These are phyloP conservation scores for Aspergillus ibericus DNA, from an alignment of 2,329 filamentous ascomycete genomes.

Conservation along the genomic window DNA sequence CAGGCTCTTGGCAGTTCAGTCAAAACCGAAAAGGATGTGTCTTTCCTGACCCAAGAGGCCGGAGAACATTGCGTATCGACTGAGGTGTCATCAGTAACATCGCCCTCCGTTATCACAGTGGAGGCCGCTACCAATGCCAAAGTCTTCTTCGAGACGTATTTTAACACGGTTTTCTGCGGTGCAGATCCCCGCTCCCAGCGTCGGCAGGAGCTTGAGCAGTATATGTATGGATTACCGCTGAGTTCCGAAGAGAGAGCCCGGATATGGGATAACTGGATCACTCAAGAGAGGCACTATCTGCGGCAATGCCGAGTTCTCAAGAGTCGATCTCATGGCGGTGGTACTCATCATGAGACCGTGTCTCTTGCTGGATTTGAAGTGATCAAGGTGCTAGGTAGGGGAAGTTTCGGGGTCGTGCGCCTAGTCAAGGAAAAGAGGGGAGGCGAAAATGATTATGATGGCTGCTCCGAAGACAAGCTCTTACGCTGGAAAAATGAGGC, in stretches of 20 bases:
- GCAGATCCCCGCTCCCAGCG: conserved; percentile 62
- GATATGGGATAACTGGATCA: conserved; percentile 60
- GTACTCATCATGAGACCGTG: conserved; percentile 48
- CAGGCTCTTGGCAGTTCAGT: conserved; percentile 9
- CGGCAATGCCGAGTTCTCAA: conserved; percentile 72
- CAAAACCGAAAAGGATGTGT: conserved; percentile 9
- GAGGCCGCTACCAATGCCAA: conserved; percentile 80
- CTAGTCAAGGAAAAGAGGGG: conserved; percentile 68
- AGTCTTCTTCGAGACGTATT: conserved; percentile 82
- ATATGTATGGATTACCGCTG: conserved; percentile 60
- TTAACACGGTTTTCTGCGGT: conserved; percentile 65
- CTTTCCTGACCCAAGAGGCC: background rate
- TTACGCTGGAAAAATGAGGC: conserved; percentile 7
- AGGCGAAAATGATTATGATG: background rate
- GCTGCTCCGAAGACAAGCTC: background rate
- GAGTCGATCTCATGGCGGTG: conserved; percentile 51
- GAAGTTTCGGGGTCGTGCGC: conserved; percentile 89
- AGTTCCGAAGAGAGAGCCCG: conserved; percentile 56
- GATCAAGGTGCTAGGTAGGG: conserved; percentile 81
- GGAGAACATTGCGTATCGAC: conserved; percentile 9
- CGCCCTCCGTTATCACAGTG: conserved; percentile 58
- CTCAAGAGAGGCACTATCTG: conserved; percentile 71
- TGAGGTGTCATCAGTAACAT: conserved; percentile 11
- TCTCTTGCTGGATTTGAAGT: conserved; percentile 71
- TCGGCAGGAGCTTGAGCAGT: conserved; percentile 61